Evolutionary conservation across 495 filamentous ascomycete genomes (phyloP), one percentile per base, ranked within the genome.

Genomic region (Penicillium manginii): DNA sequence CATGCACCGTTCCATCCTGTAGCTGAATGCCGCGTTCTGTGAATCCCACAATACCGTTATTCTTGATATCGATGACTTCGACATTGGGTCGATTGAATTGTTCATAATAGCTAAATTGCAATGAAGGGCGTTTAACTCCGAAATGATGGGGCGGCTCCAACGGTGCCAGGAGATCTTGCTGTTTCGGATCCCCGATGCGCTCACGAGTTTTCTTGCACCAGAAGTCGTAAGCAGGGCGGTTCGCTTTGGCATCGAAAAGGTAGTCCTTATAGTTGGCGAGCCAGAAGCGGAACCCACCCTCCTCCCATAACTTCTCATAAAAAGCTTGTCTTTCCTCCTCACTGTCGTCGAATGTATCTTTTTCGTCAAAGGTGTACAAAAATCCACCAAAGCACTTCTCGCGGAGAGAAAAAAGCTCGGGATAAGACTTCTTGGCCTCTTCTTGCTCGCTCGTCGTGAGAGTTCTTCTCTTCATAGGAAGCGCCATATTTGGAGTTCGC

Each of bases 31-130:
- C 82, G 0, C 70, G 70, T 23, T 48, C 56, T 15, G 58, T 69
- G 42, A 88, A 74, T 14, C 73, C 74, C 1, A 60, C 67, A 45
- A 88, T 81, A 0, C 78, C 73, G 53, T 82, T 85, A 2, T 61
- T 43, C 1, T 75, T 72, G 54, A 82, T 75, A 61, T 84, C 72
- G 31, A 88, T 71, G 1, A 86, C 42, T n/a, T 83, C 67, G n/a
- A 87, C 83, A 51, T 78, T 81, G 0, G 73, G 68, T 26, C 74
- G 70, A 61, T 86, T 84, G 70, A 88, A 83, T 40, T 79, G 74
- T 59, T 87, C 84, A 57, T 78, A 87, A 68, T 82, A 88, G 43
- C 73, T 67, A 23, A 68, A 53, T 55, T 87, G 84, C 3, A 87
- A 71, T 18, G 72, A 79, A 0, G 80, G 79, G 0, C 85, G 74